These are phyloP conservation scores for Starmerella riodocensis DNA, from an alignment of 805 yeast genomes.

Conservation along the genomic window DNA sequence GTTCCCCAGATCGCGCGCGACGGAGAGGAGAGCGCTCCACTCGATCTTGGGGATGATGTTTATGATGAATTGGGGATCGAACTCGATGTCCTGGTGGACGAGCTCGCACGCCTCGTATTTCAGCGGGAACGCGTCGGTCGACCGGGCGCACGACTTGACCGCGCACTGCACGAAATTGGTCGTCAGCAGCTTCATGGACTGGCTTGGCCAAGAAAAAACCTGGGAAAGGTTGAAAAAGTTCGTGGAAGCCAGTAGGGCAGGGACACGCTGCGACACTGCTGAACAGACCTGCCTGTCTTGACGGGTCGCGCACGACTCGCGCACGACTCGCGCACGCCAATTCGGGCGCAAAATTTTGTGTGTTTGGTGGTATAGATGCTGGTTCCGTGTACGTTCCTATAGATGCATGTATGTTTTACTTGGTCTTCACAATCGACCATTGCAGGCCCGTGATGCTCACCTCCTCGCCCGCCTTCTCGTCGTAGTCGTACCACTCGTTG, in stretches of 20 bases:
- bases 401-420: slow-evolving; percentile 4
- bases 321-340: too few species aligned
- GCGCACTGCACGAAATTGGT: slow-evolving; percentile 94
- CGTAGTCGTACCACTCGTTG: slow-evolving; percentile 91
- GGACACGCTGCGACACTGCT: too few species aligned
- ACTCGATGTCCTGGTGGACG: slow-evolving; percentile 65
- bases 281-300: too few species aligned
- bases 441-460: slow-evolving; percentile 64
- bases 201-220: too few species aligned
- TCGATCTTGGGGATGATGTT: slow-evolving; percentile 71
- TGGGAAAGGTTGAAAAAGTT: too few species aligned
- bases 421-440: slow-evolving; percentile 43
- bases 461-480: slow-evolving; percentile 67
- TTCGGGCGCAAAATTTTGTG: too few species aligned
- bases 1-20: slow-evolving; percentile 65
- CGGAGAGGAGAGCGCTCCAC: slow-evolving; percentile 72
- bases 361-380: too few species aligned
- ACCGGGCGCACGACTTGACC: slow-evolving; percentile 60
- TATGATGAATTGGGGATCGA: slow-evolving; percentile 63
- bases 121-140: slow-evolving; percentile 71
- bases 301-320: too few species aligned
- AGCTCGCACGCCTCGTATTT: slow-evolving; percentile 55
- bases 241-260: too few species aligned
- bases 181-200: slow-evolving; percentile 95
- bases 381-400: not conserved